Base-by-base conservation (phyloP, 2,329 filamentous ascomycete species). In the Cercospora beticola region DNA sequence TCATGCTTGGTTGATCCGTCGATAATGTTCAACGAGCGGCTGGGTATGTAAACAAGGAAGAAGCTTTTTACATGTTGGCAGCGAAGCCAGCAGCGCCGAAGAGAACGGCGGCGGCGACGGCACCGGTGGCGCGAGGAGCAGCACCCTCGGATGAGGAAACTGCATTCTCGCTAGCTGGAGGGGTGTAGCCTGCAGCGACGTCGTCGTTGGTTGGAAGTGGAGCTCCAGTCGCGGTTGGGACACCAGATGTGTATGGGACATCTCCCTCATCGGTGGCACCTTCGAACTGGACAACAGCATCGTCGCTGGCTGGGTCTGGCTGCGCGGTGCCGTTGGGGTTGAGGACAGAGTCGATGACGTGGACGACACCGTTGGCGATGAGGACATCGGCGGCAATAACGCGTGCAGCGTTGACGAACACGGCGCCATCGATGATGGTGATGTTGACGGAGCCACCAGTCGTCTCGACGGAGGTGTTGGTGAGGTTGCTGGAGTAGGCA, bases 311-410 rank as follows among this genome's bases (percentile, higher is more conserved):
- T 16, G 82, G 81, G 16, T 79, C 75, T 1, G 83, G 74, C 23
- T 80, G 81, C 1, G 79, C 77, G 2, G 82, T 80, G 74, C 85
- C 85, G 71, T 81, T 77, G 10, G 86, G 85, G 80, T 89, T 89
- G 60, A 90, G 80, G 43, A 89, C 87, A 68, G 82, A 81, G 74
- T 90, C 87, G 12, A 83, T 82, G 36, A 87, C 85, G 70, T 87
- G 81, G 4, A 84, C 76, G 10, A 85, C 82, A 75, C 83, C 83
- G 66, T 81, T 81, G 12, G 79, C 75, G 63, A 84, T 72, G 10
- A 85, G 75, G 23, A 84, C 72, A 64, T 84, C 79, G 1, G 81
- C 72, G 10, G 74, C 77, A 14, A 82, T 74, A 57, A 85, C 81
- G 30, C 76, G 72, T 12, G 83, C 83, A 52, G 73, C 74, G 76